These are phyloP conservation scores for Coprinopsis cinerea DNA, from an alignment of 768 basidiomycete genomes.

Conservation along the genomic window DNA sequence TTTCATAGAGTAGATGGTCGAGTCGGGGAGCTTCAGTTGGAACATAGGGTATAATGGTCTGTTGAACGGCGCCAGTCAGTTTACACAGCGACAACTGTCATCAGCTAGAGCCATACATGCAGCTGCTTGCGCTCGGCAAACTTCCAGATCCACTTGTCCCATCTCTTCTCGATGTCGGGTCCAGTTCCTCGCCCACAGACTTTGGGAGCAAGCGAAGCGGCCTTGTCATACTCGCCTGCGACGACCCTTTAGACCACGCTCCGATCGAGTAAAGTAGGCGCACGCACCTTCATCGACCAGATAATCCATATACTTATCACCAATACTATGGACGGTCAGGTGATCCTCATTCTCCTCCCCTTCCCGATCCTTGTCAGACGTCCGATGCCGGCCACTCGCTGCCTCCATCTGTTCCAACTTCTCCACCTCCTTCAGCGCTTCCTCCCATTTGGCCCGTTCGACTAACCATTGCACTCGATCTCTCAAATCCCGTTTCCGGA, in stretches of 20 bases:
- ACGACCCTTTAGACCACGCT: not conserved
- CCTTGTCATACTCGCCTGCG: conserved; percentile 58
- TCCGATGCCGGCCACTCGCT: conserved; percentile 17
- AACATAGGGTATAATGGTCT: conserved; percentile 87
- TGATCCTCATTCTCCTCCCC: conserved; percentile 19
- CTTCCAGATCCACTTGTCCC: conserved; percentile 94
- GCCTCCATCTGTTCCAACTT: conserved; percentile 39
- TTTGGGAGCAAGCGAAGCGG: conserved; percentile 77
- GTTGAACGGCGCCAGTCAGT: not conserved
- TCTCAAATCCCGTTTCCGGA: conserved; percentile 78
- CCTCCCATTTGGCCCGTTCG: conserved; percentile 79
- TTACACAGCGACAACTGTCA: not conserved
- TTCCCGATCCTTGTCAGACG: conserved; percentile 1
- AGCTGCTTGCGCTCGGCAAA: conserved; percentile 81
- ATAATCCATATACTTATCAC: conserved; percentile 80
- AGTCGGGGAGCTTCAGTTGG: conserved; percentile 81
- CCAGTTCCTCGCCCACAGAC: conserved; percentile 50
- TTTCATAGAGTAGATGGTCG: conserved; percentile 84
- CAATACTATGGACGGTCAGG: conserved; percentile 64
- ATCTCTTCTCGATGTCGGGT: conserved; percentile 61
- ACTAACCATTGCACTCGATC: conserved; percentile 94
- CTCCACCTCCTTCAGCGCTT: conserved; percentile 82
- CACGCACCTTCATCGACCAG: conserved; percentile 71
- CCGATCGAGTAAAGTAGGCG: not conserved
- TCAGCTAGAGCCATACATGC: conserved; percentile 50